Percentiles rank a stretch among this genome's conserved stretches.
Conservation (phyloP, 2,329 filamentous ascomycete species). For the Fusarium domesticum region DNA sequence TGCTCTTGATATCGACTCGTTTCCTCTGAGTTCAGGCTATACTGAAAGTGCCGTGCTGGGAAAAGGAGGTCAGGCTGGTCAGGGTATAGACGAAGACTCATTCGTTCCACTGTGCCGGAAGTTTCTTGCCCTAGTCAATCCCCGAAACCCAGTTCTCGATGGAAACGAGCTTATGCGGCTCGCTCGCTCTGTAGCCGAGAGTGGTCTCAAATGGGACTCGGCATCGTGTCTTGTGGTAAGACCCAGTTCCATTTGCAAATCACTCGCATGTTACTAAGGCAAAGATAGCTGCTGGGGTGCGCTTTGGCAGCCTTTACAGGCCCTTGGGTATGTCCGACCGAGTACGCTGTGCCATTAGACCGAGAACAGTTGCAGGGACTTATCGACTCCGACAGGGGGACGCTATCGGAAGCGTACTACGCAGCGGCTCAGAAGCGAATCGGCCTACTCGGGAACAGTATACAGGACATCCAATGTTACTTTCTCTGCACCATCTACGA, state of each 20-base stretch:
- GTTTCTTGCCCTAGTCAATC: constrained; percentile 11
- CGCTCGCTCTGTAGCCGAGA: constrained; percentile 2
- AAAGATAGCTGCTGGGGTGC: constrained; percentile 7
- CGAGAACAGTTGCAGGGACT: background rate
- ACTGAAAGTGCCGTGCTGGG: background rate
- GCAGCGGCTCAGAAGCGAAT: constrained; percentile 10
- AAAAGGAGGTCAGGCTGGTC: background rate
- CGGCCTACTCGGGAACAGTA: constrained; percentile 7
- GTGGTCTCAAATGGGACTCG: constrained; percentile 13
- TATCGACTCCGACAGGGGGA: background rate
- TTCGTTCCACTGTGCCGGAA: constrained; percentile 13
- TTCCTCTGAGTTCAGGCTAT: constrained; percentile 7
- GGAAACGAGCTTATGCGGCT: constrained; percentile 7
- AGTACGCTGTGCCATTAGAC: background rate
- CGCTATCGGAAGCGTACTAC: background rate
- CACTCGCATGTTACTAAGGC: background rate
- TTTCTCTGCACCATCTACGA: constrained; percentile 11
- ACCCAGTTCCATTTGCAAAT: background rate
- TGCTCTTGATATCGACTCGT: constrained; percentile 6
- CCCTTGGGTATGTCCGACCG: background rate
- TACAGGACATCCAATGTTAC: constrained; percentile 10
- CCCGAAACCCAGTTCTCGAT: constrained; percentile 8
- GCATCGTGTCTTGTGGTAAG: constrained; percentile 14
- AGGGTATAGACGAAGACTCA: constrained; percentile 6
- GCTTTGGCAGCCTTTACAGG: constrained; percentile 9